Evolutionary conservation across 352 stramenopile species (phyloP), one percentile per base, ranked within the genome.

Genomic region (Pythium biforme): DNA sequence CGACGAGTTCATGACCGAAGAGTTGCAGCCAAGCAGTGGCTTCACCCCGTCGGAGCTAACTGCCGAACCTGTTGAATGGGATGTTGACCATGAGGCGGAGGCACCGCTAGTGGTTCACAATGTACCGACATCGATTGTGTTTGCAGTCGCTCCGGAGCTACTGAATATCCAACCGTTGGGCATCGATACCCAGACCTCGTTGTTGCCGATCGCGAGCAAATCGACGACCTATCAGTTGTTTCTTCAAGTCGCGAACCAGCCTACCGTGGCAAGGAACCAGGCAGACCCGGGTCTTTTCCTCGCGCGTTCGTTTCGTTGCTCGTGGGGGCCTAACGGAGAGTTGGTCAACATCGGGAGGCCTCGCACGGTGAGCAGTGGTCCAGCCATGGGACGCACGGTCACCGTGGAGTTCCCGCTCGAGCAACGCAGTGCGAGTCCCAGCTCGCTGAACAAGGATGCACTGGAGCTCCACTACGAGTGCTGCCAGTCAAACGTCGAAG

Each of bases 241-340:
- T 69, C 68, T 83, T 14, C 64, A 62, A 31, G 68, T 63, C 11
- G 75, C 72, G 3, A 73, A 70, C 22, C 74, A 78, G 50, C 31
- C 37, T 20, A 23, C 25, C 37, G 62, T 75, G 1, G 77, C 80
- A 27, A 76, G 68, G 39, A 88, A 89, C 55, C 58, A 88, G 34
- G 66, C 79, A 15, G 85, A 94, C 33, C 67, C 73, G 9, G 80
- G 80, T 0, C 74, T 94, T 43, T 92, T 90, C 40, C 88, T 92
- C 70, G 75, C 80, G 17, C 83, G 83, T 15, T 92, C 85, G 45
- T 92, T 92, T 75, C 83, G 85, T 20, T 91, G 83, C 46, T 90
- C 81, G 8, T 94, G 83, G 81, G 85, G 85, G 1, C 85, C 85
- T 23, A 88, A 89, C 27, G 85, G 85, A 2, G 77, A 90, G 41